These are phyloP conservation scores for Skeletonema menzelii DNA, from an alignment of 108 stramenopile species.

Conservation along the genomic window DNA sequence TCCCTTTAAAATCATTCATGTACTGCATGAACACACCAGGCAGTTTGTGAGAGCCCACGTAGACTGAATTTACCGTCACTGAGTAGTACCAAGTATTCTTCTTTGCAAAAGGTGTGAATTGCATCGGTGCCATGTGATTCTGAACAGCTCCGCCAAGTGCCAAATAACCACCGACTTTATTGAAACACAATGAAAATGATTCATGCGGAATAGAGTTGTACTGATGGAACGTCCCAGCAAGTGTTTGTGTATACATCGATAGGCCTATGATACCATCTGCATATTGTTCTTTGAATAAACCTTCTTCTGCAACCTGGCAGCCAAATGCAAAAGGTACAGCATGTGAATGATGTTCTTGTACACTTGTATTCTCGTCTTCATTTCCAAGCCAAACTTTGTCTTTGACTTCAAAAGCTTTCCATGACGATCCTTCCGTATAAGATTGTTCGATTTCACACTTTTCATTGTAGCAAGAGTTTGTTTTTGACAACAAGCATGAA, in stretches of 20 bases:
- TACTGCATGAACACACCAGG: constrained; percentile 23
- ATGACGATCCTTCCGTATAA: constrained; percentile 81
- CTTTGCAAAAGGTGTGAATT: constrained; percentile 45
- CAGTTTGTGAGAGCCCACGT: constrained; percentile 26
- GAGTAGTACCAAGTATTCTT: constrained; percentile 59
- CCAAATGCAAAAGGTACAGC: constrained; percentile 89
- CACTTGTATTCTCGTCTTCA: constrained; percentile 7
- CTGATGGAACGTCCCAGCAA: constrained; percentile 42
- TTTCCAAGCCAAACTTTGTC: constrained; percentile 77
- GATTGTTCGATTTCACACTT: constrained; percentile 59
- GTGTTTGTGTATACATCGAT: constrained; percentile 55
- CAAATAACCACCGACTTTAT: constrained; percentile 54
- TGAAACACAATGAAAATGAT: constrained; percentile 74
- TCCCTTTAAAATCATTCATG: constrained; percentile 85
- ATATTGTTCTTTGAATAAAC: constrained; percentile 90
- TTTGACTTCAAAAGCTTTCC: constrained; percentile 72
- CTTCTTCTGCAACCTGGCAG: constrained; percentile 86
- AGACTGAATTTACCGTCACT: constrained; percentile 38
- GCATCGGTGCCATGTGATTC: constrained; percentile 55
- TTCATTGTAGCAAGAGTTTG: constrained; percentile 19
- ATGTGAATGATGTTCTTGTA: constrained; percentile 16
- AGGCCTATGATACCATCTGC: constrained; percentile 97
- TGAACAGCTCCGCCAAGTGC: constrained; percentile 58
- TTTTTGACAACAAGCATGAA: constrained; percentile 14
- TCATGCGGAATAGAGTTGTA: constrained; percentile 51